Conservation (phyloP, 139 green algal species). For the Chlamydomonas eustigma region DNA sequence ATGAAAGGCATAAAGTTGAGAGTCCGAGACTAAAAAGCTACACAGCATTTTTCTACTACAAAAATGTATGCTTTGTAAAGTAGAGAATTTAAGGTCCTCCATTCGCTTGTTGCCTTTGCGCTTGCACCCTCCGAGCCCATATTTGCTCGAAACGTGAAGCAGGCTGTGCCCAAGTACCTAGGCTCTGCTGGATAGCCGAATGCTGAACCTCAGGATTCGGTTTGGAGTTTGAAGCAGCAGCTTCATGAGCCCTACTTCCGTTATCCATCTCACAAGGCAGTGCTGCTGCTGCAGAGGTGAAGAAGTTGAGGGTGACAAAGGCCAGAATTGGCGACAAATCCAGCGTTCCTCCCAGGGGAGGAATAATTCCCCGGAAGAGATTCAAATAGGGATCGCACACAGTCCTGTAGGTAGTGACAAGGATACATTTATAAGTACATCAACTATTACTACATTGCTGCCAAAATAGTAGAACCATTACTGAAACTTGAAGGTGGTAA, state of each 20-base stretch:
- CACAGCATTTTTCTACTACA: too few relatives aligned
- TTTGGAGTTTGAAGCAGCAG: background rate
- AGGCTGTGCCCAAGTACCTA: conserved; percentile 9
- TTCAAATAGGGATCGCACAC: conserved; percentile 94
- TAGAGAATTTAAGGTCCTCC: too few relatives aligned
- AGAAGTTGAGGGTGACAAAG: conserved; percentile 90
- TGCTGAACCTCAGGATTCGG: background rate
- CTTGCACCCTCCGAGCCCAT: conserved; percentile 27
- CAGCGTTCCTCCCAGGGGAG: conserved; percentile 85
- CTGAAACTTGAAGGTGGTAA: background rate
- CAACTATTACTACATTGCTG: too few relatives aligned
- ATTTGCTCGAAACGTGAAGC: conserved; percentile 24
- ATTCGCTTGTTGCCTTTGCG: too few relatives aligned
- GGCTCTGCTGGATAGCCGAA: conserved; percentile 3
- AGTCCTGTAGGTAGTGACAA: conserved; percentile 42
- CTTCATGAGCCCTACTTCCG: conserved; percentile 8
- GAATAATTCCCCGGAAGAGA: conserved; percentile 97
- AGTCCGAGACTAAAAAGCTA: too few relatives aligned
- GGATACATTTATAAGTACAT: background rate
- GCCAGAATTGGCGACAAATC: conserved; percentile 97
- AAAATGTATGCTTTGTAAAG: too few relatives aligned
- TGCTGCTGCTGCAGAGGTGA: conserved; percentile 78
- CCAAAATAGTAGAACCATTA: too few relatives aligned
- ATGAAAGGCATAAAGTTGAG: too few relatives aligned
- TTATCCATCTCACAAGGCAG: conserved; percentile 72